A percentile compares a stretch with the other conserved stretches of the same genome.
Evolutionary conservation across 2,329 filamentous ascomycete genomes (phyloP).

Genomic region (Verticillium longisporum): DNA sequence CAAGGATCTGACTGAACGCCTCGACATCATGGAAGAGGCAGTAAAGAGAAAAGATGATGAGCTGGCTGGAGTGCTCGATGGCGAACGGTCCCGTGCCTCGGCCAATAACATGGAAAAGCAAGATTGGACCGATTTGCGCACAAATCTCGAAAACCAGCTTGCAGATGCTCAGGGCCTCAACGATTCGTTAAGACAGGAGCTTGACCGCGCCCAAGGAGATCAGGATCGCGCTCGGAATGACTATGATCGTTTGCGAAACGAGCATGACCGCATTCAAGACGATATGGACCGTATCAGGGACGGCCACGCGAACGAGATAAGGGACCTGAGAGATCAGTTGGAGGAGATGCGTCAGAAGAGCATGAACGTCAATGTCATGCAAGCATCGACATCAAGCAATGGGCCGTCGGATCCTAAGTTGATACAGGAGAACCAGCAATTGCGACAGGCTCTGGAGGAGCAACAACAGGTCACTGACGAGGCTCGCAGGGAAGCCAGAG

Average conservation of each 20-base stretch:
- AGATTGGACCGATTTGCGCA: constrained; percentile 61
- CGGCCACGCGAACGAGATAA: constrained; percentile 59
- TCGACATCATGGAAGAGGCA: constrained; percentile 63
- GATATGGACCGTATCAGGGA: constrained; percentile 69
- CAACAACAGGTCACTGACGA: constrained; percentile 83
- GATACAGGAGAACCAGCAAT: constrained; percentile 61
- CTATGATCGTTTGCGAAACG: constrained; percentile 63
- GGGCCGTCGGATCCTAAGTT: constrained; percentile 41
- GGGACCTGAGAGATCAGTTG: constrained; percentile 57
- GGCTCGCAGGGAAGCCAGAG: constrained; percentile 75
- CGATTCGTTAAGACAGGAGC: constrained; percentile 68
- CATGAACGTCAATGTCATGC: constrained; percentile 9
- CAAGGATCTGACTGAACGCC: constrained; percentile 64
- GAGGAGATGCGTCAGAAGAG: constrained; percentile 39
- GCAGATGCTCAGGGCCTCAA: constrained; percentile 71
- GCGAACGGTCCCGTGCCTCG: constrained; percentile 46
- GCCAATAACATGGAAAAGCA: constrained; percentile 57
- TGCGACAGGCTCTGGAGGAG: constrained; percentile 58
- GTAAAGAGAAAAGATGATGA: constrained; percentile 68
- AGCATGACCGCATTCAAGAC: constrained; percentile 65
- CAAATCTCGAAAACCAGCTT: constrained; percentile 66
- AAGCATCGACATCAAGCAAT: constrained; percentile 15
- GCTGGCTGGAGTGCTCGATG: constrained; percentile 51
- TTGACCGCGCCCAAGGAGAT: constrained; percentile 65
- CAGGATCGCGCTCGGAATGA: constrained; percentile 71